Percentiles rank a stretch among this genome's conserved stretches.
Conservation (phyloP, 2,329 filamentous ascomycete species). For the Paraconiothyrium brasiliense region DNA sequence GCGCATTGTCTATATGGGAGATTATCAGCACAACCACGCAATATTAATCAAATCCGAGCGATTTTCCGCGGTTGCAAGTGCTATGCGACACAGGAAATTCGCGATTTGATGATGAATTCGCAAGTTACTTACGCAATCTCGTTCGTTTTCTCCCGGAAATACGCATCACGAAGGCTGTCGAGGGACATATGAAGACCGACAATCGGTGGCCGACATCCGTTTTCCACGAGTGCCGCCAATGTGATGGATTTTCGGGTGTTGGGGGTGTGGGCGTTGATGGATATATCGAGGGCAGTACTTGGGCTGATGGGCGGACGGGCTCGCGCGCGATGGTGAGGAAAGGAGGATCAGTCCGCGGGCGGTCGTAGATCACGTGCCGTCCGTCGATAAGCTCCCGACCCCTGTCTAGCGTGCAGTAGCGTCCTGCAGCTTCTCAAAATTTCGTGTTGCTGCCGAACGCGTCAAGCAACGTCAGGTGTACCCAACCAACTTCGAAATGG, state of each 20-base stretch:
- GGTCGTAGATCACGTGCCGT: neutral
- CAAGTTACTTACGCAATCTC: conserved; percentile 55
- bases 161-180: conserved; percentile 55
- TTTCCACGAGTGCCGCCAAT: conserved; percentile 54
- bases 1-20: conserved; percentile 59
- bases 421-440: conserved; percentile 31
- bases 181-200: conserved; percentile 58
- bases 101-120: conserved; percentile 44
- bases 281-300: conserved; percentile 41
- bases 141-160: conserved; percentile 52
- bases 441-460: conserved; percentile 28
- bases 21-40: conserved; percentile 50
- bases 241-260: conserved; percentile 47
- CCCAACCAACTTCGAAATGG: conserved; percentile 35
- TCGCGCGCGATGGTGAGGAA: conserved; percentile 32
- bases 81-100: conserved; percentile 32
- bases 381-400: neutral
- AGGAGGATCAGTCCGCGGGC: conserved; percentile 29
- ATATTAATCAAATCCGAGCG: conserved; percentile 50
- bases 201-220: conserved; percentile 58
- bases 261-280: conserved; percentile 46
- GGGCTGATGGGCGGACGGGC: conserved; percentile 37
- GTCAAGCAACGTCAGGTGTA: conserved; percentile 20
- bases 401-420: conserved; percentile 25
- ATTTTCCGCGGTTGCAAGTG: conserved; percentile 53